Percentiles rank a stretch among this genome's conserved stretches.
These are phyloP conservation scores for Aspergillus sp. DNA, from an alignment of 2,329 filamentous ascomycete genomes.

Conservation along the genomic window DNA sequence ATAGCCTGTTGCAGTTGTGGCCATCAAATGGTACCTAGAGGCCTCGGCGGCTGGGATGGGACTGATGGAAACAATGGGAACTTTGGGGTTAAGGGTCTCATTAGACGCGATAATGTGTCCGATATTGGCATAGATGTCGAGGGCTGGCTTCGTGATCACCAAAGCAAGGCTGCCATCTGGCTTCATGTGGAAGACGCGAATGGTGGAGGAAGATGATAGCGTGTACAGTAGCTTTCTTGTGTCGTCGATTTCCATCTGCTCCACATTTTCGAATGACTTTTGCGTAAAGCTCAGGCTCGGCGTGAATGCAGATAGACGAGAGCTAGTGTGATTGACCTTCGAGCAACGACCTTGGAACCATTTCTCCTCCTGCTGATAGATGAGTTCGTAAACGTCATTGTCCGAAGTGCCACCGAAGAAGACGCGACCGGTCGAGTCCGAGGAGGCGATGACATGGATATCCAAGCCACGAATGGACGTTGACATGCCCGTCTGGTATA, in stretches of 20 bases:
- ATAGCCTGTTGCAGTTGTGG: constrained; percentile 85
- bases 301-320: constrained; percentile 64
- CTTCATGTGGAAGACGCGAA: constrained; percentile 88
- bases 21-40: constrained; percentile 82
- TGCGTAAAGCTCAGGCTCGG: constrained; percentile 46
- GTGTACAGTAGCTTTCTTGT: constrained; percentile 87
- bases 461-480: constrained; percentile 74
- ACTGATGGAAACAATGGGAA: constrained; percentile 79
- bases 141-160: constrained; percentile 58
- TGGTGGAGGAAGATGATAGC: constrained; percentile 82
- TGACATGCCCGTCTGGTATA: constrained; percentile 89
- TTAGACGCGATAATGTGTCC: constrained; percentile 77
- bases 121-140: constrained; percentile 66
- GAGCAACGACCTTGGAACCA: constrained; percentile 91
- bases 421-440: constrained; percentile 77
- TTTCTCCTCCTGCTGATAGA: constrained; percentile 94
- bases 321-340: constrained; percentile 84
- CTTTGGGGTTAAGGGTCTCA: constrained; percentile 69
- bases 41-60: constrained; percentile 83
- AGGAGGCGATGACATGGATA: constrained; percentile 76
- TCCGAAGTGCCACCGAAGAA: constrained; percentile 83
- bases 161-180: constrained; percentile 54
- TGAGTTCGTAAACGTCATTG: constrained; percentile 89
- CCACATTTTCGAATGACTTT: constrained; percentile 62
- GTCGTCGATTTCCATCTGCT: constrained; percentile 84